Base-by-base conservation (phyloP, 2,329 filamentous ascomycete species). In the Pseudophaeomoniella oleicola region DNA sequence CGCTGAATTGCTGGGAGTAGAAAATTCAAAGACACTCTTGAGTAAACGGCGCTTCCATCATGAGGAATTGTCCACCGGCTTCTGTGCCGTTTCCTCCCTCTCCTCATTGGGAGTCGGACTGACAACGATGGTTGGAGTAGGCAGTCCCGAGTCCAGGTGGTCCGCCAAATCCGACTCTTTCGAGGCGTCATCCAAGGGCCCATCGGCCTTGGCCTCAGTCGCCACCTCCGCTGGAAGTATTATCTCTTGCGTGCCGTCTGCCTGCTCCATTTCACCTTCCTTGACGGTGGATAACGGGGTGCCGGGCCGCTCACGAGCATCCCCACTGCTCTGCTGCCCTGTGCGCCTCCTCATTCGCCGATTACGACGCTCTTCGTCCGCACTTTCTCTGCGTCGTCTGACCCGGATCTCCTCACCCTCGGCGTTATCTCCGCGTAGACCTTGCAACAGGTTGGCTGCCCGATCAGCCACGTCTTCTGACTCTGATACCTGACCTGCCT, bases 381-480 rank as follows among this genome's bases (percentile, higher is more conserved):
- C 82, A 42, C 75, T 84, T 53, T 87, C 80, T 50, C 81, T 62
- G 48, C 77, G 60, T 39, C 75, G 69, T 37, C 85, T 64, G 39
- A 84, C 65, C 10, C 66, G 61, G 14, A 71, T 43, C 18, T 50
- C 54, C 17, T 56, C 55, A 17, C 61, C 64, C 5, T 67, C 70
- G 34, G 78, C 67, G 3, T 49, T 50, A 30, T 74, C 74, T 30
- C 75, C 69, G 40, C 85, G 74, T 57, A 94, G 78, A 32, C 85
- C 85, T 52, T 93, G 82, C 18, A 96, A 65, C 55, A 94, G 64
- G 44, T 78, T 74, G 1, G 85, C 85, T 2, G 88, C 87, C 36
- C 86, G 75, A 47, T 87, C 81, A 3, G 85, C 87, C 17, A 96
- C 76, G 44, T 93, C 85, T 56, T 87, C 69, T 30, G 66, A 64